Base-by-base conservation (phyloP, 306 rosid genomes). In the Gillenia trifoliata region DNA sequence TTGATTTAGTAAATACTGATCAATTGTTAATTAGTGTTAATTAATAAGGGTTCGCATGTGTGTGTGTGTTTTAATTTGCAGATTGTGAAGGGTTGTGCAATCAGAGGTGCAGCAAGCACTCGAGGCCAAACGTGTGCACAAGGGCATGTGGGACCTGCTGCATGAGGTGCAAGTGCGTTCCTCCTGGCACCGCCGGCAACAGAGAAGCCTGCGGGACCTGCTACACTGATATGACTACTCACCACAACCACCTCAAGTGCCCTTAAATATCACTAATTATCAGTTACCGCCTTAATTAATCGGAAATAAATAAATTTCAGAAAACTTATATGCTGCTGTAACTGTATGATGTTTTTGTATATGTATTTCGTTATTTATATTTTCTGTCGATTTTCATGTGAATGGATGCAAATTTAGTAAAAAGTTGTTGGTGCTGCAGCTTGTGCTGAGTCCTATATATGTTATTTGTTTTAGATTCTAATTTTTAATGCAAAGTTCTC, bases 151-250 rank as follows among this genome's bases (percentile, higher is more conserved):
- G 85, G 10, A 84, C 82, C 43, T 84, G 87, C 73, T 84, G 83
- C 55, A 16, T 19, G 8, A 80, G 87, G 64, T 84, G 87, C 80
- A 80, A 80, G 59, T 84, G 87, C 43, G 87, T 84, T 28, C 87
- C 87, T 20, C 87, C 85, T 11, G 85, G 87, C 11, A 84, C 80
- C n/a, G 33, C 75, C 9, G 87, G 87, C 60, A 83, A 83, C 73
- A 45, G 84, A 72, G 84, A 83, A 45, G 52, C 47, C 33, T 83
- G 87, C 65, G 87, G 87, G 28, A 73, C 28, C 5, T 83, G 87
- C 75, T 80, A 83, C 66, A 73, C 84, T 1, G 84, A 83, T n/a
- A 83, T 83, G 87, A 80, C 84, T 4, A 83, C 87, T 57, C 87
- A 83, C 69, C 77, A 77, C 65, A 77, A 80, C 29, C 64, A 41